Evolutionary conservation across 208 protist species (phyloP).

Genomic region (Trichomonas tenax): DNA sequence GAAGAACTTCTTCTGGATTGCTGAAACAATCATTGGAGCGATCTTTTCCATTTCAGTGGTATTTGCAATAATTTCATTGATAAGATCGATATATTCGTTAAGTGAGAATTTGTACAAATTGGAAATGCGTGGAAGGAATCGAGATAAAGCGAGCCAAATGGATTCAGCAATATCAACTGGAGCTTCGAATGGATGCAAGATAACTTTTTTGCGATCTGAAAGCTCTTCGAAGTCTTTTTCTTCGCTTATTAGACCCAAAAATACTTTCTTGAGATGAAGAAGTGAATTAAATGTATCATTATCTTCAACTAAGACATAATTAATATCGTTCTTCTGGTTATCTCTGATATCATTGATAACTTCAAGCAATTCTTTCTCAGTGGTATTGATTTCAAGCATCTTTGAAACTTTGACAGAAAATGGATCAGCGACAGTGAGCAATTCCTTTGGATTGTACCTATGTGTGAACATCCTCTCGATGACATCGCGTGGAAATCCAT

Average conservation of each 20-base stretch:
- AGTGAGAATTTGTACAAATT: background rate
- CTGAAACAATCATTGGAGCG: background rate
- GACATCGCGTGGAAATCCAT: background rate
- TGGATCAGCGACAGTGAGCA: background rate
- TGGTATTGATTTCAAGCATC: background rate
- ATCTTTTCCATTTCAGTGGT: background rate
- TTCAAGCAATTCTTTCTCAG: background rate
- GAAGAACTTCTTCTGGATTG: background rate
- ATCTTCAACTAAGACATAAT: background rate
- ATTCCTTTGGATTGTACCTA: background rate
- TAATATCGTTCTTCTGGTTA: background rate
- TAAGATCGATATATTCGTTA: background rate
- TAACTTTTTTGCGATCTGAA: background rate
- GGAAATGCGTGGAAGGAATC: background rate
- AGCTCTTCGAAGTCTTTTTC: background rate
- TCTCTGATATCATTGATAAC: background rate
- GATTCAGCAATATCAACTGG: background rate
- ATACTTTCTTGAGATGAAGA: background rate
- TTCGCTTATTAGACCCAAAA: background rate
- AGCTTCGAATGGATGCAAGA: background rate
- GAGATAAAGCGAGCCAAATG: background rate
- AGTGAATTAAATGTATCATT: background rate
- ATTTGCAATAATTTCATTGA: background rate
- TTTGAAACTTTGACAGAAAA: background rate
- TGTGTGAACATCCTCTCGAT: background rate